Percentiles rank a stretch among this genome's conserved stretches.
These are phyloP conservation scores for Yamadazyma akitaensis DNA, from an alignment of 805 yeast genomes.

Conservation along the genomic window DNA sequence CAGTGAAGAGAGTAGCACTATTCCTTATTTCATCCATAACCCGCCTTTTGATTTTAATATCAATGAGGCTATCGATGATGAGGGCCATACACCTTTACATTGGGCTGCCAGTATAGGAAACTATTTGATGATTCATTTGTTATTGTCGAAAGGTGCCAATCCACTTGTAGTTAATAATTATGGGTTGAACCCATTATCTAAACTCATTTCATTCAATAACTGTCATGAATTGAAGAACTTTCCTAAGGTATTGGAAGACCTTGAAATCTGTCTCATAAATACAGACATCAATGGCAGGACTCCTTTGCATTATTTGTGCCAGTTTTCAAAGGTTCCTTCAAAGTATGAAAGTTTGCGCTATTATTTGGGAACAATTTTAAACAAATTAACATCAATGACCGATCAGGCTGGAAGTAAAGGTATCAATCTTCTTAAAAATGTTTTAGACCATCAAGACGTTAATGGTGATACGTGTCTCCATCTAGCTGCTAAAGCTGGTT, in stretches of 20 bases:
- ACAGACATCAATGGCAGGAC: slow-evolving; percentile 73
- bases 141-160: slow-evolving; percentile 74
- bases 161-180: slow-evolving; percentile 47
- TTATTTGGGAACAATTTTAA: slow-evolving; percentile 72
- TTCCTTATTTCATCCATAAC: slow-evolving; percentile 64
- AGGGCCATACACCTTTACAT: slow-evolving; percentile 91
- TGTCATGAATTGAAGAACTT: slow-evolving; percentile 79
- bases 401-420: slow-evolving; percentile 40
- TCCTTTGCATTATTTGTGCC: slow-evolving; percentile 81
- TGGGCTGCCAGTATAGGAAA: slow-evolving; percentile 98
- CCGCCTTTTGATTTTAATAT: slow-evolving; percentile 67
- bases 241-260: slow-evolving; percentile 69
- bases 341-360: slow-evolving; percentile 78
- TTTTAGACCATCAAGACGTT: slow-evolving; percentile 72
- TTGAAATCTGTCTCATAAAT: slow-evolving; percentile 74
- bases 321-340: slow-evolving; percentile 59
- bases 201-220: slow-evolving; percentile 83
- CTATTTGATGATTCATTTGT: slow-evolving; percentile 67
- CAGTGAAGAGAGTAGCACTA: slow-evolving; percentile 39
- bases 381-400: slow-evolving; percentile 56
- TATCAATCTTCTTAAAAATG: slow-evolving; percentile 56
- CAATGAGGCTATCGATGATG: slow-evolving; percentile 82
- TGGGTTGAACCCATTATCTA: slow-evolving; percentile 86
- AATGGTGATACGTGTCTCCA: slow-evolving; percentile 86
- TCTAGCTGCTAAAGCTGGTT: slow-evolving; percentile 67